Base-by-base conservation (phyloP, 192 early-diverging fungal species). In the Podila epigama region DNA sequence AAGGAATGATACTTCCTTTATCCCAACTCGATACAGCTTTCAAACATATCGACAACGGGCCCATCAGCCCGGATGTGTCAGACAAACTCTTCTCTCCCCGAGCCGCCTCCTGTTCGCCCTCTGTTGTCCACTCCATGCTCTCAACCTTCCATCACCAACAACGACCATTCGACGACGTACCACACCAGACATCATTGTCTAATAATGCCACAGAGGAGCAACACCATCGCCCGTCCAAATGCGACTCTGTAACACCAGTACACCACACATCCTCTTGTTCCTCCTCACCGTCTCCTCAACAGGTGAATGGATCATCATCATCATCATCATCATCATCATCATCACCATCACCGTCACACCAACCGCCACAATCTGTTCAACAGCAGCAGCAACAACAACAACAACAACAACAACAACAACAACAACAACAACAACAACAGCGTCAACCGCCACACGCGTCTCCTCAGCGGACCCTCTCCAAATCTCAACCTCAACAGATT, bases 321-420 rank as follows among this genome's bases (percentile, higher is more conserved):
- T n/a, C n/a, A n/a, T n/a, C n/a, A n/a, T n/a, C n/a, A n/a, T n/a
- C n/a, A n/a, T n/a, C n/a, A n/a, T n/a, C n/a, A n/a, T n/a, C n/a
- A n/a, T 25, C 36, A 57, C 42, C 69, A 58, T 15, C 60, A 50
- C 33, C 40, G 60, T 50, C 69, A 41, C 25, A 42, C 36, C 44
- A 58, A 50, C 52, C 40, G 44, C 37, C 54, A 3, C 52, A 60
- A 12, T 60, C 51, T 40, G 31, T 33, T 12, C 8, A 31, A 37
- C 60, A 50, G 35, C 16, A 27, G 51, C 22, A 54, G 29, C 35
- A 11, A 32, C 31, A 9, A n/a, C 31, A 27, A 22, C 42, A 11
- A 8, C 7, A 20, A 18, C 40, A 58, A 39, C 39, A 10, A 15
- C 63, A 42, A 28, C 54, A 53, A 1, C 42, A 58, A 31, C 9